These are phyloP conservation scores for Dentipellis fragilis DNA, from an alignment of 768 basidiomycete species.

Conservation along the genomic window DNA sequence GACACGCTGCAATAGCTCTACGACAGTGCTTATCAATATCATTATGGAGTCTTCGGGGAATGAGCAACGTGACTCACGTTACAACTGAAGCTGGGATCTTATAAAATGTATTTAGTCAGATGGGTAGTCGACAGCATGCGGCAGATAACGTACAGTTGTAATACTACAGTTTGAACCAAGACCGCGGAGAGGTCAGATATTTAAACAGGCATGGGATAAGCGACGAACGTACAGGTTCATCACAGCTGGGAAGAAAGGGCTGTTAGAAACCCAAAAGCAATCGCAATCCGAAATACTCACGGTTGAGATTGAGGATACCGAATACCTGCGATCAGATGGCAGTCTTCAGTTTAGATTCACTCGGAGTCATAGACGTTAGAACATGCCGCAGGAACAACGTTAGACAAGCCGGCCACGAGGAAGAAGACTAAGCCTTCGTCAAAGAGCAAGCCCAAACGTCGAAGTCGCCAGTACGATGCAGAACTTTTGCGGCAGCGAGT, in stretches of 20 bases:
- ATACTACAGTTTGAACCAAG: not conserved
- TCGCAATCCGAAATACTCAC: not conserved
- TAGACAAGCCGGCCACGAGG: not conserved
- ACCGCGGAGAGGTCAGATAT: not conserved
- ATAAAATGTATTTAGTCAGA: too few relatives aligned
- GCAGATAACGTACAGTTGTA: not conserved
- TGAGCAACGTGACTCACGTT: too few relatives aligned
- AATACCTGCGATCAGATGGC: not conserved
- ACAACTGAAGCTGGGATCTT: too few relatives aligned
- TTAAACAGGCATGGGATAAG: not conserved
- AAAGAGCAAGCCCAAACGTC: not conserved
- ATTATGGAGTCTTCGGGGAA: too few relatives aligned
- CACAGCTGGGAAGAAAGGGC: not conserved
- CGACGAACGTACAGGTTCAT: not conserved
- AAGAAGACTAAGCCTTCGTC: not conserved
- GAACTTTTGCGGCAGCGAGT: not conserved
- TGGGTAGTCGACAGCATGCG: too few relatives aligned
- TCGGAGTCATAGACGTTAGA: not conserved
- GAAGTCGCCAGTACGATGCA: not conserved
- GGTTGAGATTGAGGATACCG: not conserved
- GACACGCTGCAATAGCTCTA: not conserved
- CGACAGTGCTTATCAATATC: too few relatives aligned
- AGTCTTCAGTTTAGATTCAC: not conserved
- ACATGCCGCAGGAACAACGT: not conserved
- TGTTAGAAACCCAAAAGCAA: not conserved